Evolutionary conservation across 2,329 filamentous ascomycete genomes (phyloP), one percentile per base, ranked within the genome.

Genomic region (Xylogone sp.): DNA sequence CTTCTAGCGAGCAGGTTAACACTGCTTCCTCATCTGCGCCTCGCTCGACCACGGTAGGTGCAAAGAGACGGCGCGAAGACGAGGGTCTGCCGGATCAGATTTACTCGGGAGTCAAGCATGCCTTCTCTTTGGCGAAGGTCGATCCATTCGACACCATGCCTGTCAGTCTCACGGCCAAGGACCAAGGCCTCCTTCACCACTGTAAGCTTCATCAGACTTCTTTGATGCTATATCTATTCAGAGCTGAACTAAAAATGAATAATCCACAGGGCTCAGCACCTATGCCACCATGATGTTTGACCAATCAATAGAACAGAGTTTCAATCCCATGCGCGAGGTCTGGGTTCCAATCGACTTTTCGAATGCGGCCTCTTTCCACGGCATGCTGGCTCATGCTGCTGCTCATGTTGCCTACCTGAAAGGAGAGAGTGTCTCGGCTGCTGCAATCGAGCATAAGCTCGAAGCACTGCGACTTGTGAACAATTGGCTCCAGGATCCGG

Each of bases 311-410:
- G 59, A 57, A 18, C 55, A 56, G 21, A 56, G 48, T 13, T 71
- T 72, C 46, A 69, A 69, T 50, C 64, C 69, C 1, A 69, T 72
- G 65, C 65, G 65, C 13, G 69, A 72, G 44, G 67, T 72, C 24
- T 72, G 68, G 66, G 59, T 70, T 21, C 69, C 70, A 0, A 54
- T 72, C 2, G 69, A 72, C 44, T 56, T 72, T 16, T 72, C 70
- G 3, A 72, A 72, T 49, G 62, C 68, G 2, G 68, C 70, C 4
- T 70, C 69, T 1, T 71, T 72, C 55, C 70, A 72, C 42, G 65
- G 63, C 18, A 65, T 71, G 42, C 70, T 72, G 68, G 69, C 70
- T 1, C 70, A 72, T 50, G 66, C 70, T 2, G 70, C 70, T 1
- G 68, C 69, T 0, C 70, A 72, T 45, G 52, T 72, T 1, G 61